Conservation (phyloP, 176 grass and related monocot species). For the Ananas comosus region DNA sequence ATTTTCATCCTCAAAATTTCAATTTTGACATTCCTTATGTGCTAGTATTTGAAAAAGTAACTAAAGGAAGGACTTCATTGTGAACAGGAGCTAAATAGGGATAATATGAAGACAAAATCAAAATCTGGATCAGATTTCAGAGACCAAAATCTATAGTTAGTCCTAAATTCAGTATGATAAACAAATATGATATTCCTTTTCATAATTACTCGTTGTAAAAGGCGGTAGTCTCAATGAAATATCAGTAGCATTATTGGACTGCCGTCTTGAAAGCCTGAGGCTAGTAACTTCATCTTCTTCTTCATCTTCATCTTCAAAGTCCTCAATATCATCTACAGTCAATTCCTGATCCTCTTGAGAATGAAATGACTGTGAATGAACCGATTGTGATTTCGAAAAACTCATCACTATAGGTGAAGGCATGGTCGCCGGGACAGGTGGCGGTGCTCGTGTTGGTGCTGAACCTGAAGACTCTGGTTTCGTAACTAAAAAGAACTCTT, state of each 20-base stretch:
- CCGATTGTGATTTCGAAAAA: constrained; percentile 57
- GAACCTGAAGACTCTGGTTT: constrained; percentile 80
- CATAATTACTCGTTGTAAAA: constrained; percentile 66
- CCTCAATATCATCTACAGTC: constrained; percentile 95
- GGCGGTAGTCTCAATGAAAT: constrained; percentile 45
- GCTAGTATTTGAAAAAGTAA: no score
- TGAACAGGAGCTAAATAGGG: no score
- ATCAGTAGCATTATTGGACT: constrained; percentile 54
- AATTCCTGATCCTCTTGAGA: constrained; percentile 59
- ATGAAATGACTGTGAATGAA: constrained; percentile 58
- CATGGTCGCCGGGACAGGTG: constrained; percentile 48
- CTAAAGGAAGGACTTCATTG: no score
- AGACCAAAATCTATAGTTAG: constrained; percentile 14
- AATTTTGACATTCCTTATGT: no score
- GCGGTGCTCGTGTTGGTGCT: constrained; percentile 64
- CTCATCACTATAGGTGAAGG: constrained; percentile 35
- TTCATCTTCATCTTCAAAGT: constrained; percentile 84
- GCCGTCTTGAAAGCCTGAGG: constrained; percentile 56
- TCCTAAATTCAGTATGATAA: constrained; percentile 34
- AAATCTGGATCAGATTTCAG: no score
- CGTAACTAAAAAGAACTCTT: constrained; percentile 90
- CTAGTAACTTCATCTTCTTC: constrained; percentile 57
- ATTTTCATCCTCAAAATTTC: no score
- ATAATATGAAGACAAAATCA: no score
- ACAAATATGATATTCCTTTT: constrained; percentile 5